These are phyloP conservation scores for Boletus reticulatus DNA, from an alignment of 768 basidiomycete genomes.

Conservation along the genomic window DNA sequence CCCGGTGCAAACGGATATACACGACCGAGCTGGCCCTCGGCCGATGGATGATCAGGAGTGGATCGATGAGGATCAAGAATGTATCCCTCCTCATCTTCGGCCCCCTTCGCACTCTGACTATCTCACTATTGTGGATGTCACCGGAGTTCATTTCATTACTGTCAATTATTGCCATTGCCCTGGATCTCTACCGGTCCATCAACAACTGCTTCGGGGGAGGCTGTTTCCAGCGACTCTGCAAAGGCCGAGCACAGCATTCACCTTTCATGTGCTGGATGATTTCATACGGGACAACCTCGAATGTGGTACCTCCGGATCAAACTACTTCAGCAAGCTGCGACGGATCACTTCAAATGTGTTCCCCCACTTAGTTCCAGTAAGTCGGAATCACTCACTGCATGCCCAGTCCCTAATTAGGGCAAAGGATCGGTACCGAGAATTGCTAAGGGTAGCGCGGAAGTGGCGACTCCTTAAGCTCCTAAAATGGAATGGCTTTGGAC, in stretches of 20 bases:
- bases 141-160: too few relatives aligned
- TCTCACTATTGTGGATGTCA: too few relatives aligned
- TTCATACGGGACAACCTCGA: conserved; percentile 18
- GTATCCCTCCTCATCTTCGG: too few relatives aligned
- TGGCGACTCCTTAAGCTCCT: conserved; percentile 20
- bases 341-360: not conserved
- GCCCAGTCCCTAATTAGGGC: too few relatives aligned
- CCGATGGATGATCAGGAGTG: too few relatives aligned
- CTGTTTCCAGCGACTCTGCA: not conserved
- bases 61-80: too few relatives aligned
- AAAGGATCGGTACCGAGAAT: conserved; percentile 18
- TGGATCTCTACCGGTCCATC: not conserved
- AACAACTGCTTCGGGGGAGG: not conserved
- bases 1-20: too few relatives aligned
- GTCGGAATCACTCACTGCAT: too few relatives aligned
- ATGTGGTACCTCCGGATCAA: conserved; percentile 3
- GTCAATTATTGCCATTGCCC: not conserved
- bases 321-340: conserved; percentile 1
- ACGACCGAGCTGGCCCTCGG: too few relatives aligned
- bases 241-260: not conserved
- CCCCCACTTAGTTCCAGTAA: conserved; percentile 2
- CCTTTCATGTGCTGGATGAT: conserved; percentile 19
- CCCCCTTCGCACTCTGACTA: too few relatives aligned
- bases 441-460: conserved; percentile 7
- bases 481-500: conserved; percentile 18